A percentile compares a stretch with the other conserved stretches of the same genome.
Evolutionary conservation across 805 yeast genomes (phyloP).

Genomic region (Tetrapisispora iriomotensis): DNA sequence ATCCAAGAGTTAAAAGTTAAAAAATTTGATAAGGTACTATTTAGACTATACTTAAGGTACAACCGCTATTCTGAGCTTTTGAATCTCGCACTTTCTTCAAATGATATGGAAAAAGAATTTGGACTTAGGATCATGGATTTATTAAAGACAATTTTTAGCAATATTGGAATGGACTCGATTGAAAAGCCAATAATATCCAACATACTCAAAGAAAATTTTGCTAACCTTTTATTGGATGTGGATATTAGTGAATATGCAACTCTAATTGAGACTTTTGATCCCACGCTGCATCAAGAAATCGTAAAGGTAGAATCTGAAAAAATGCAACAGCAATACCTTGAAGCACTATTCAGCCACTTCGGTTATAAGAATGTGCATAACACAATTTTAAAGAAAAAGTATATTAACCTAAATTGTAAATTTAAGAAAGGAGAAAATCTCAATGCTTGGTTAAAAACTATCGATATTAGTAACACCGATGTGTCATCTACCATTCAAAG

Average conservation of each 20-base stretch:
- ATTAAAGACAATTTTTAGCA: not conserved
- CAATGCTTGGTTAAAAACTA: conserved; percentile 10
- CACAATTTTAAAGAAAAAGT: conserved; percentile 7
- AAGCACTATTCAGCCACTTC: conserved; percentile 6
- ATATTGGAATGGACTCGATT: not conserved
- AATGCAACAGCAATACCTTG: conserved; percentile 13
- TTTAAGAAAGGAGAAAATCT: conserved; percentile 6
- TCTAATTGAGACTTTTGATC: conserved; percentile 12
- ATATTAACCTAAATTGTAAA: conserved; percentile 14
- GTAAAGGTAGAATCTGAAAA: conserved; percentile 2
- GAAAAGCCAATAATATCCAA: not conserved
- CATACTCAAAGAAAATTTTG: conserved; percentile 12
- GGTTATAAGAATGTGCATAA: not conserved
- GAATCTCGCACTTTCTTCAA: not conserved
- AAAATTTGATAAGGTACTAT: conserved; percentile 19
- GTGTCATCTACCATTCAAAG: conserved; percentile 6
- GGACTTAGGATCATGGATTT: not conserved
- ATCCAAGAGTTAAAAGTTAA: conserved; percentile 16
- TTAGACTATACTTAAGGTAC: conserved; percentile 13
- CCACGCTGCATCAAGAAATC: conserved; percentile 14
- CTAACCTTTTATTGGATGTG: conserved; percentile 1
- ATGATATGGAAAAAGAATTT: conserved; percentile 5
- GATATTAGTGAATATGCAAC: conserved; percentile 7
- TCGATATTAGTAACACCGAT: conserved; percentile 11
- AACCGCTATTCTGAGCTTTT: conserved; percentile 11